Base-by-base conservation (phyloP, 2,329 filamentous ascomycete genomes). In the Dothideomycetidae sp. region DNA sequence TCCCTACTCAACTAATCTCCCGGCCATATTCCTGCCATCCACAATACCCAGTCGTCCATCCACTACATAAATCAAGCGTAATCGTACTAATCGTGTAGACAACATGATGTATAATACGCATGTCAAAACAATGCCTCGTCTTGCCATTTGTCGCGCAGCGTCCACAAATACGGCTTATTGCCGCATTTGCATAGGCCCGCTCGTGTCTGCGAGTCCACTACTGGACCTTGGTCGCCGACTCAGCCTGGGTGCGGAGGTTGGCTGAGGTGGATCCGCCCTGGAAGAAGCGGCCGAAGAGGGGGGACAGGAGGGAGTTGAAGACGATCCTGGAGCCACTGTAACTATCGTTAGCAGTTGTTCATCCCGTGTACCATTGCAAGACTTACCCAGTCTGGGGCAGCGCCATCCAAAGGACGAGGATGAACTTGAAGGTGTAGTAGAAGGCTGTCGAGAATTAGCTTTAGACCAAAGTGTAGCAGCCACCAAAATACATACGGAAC, bases 391-490 rank as follows among this genome's bases (percentile, higher is more conserved):
- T 94, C 62, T 82, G 73, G 61, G 90, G 90, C 55, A 98, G 84
- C 52, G 88, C 78, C 67, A 98, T 85, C 90, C 90, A 98, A 60
- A 98, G 78, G 53, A 96, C 73, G 61, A 96, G 81, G 57, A 92
- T 69, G 59, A 98, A 94, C 75, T 98, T 98, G 81, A 98, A 96
- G 59, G 86, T 88, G 67, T 83, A 98, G 80, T 98, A 98, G 70
- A 98, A 98, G 57, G 90, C 63, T 61, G 40, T n/a, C n/a, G 5
- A 21, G 23, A 29, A 39, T 55, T 37, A 53, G 48, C 36, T 13
- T 28, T 34, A 19, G 18, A 29, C 19, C n/a, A n/a, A n/a, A n/a
- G n/a, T n/a, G n/a, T n/a, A n/a, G n/a, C n/a, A n/a, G n/a, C n/a
- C n/a, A n/a, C n/a, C n/a, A 5, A 21, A 36, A 28, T 21, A 54